These are phyloP conservation scores for Malassezia cuniculi DNA, from an alignment of 1,284 basidiomycete species.

Conservation along the genomic window DNA sequence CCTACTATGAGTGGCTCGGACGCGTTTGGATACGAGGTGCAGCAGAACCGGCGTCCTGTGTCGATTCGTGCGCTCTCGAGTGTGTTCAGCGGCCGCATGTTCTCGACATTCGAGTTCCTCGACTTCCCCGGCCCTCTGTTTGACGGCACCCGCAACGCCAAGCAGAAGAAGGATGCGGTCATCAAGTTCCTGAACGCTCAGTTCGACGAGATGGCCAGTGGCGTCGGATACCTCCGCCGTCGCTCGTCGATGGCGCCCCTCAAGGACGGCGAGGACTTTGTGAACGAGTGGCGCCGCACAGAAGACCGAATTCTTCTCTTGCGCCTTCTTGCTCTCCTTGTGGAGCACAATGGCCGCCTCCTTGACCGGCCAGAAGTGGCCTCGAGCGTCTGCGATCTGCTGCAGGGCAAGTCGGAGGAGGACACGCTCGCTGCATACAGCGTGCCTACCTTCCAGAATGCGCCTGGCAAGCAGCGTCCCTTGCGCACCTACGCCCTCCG, in stretches of 20 bases:
- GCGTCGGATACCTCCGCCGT: slow-evolving; percentile 32
- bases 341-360: slow-evolving; percentile 37
- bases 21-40: slow-evolving; percentile 10
- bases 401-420: slow-evolving; percentile 2
- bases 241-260: slow-evolving; percentile 2
- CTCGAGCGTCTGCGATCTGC: neutral
- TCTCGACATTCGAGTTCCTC: slow-evolving; percentile 28
- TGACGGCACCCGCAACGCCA: slow-evolving; percentile 20
- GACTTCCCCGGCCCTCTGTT: slow-evolving; percentile 37
- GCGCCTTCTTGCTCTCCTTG: slow-evolving; percentile 27
- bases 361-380: slow-evolving; percentile 6
- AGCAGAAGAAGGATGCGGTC: slow-evolving; percentile 32
- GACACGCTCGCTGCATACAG: slow-evolving; percentile 6
- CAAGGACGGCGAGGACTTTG: slow-evolving; percentile 6
- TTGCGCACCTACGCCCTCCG: slow-evolving; percentile 29
- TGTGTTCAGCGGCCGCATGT: slow-evolving; percentile 25
- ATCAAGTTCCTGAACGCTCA: slow-evolving; percentile 34
- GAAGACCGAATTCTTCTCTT: slow-evolving; percentile 38
- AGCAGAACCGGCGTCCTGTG: slow-evolving; percentile 15
- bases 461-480: slow-evolving; percentile 7
- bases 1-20: slow-evolving; percentile 13
- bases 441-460: slow-evolving; percentile 11
- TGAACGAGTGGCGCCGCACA: slow-evolving; percentile 25
- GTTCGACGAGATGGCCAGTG: slow-evolving; percentile 26
- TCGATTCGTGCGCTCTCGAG: slow-evolving; percentile 20